phyloP scores from a whole-genome alignment of 2,329 filamentous ascomycete species.

The Penicillium fuscoglaucum region DNA sequence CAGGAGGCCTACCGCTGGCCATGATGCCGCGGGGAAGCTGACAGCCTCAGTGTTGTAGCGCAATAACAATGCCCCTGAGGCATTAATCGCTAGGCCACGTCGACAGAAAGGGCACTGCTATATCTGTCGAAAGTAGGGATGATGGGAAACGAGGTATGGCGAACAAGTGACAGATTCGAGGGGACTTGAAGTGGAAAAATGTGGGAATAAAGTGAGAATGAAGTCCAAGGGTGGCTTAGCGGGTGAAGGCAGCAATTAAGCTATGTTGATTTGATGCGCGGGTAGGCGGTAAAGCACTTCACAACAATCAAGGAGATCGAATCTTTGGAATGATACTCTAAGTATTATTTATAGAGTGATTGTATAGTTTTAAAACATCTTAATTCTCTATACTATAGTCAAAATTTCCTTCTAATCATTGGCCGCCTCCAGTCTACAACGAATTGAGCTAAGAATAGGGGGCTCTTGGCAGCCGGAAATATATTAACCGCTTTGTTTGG shows the following conservation, averaged over 20 bases:
- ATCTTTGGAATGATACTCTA: background rate
- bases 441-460: constrained; percentile 17
- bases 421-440: background rate
- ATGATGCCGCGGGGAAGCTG: constrained; percentile 42
- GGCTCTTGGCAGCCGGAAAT: constrained; percentile 18
- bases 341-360: background rate
- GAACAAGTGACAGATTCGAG: background rate
- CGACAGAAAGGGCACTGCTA: constrained; percentile 9
- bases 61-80: constrained; percentile 36
- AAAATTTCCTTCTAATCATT: background rate
- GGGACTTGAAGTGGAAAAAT: background rate
- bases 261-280: constrained; percentile 24
- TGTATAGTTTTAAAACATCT: background rate
- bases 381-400: background rate
- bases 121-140: constrained; percentile 6
- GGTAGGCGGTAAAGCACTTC: constrained; percentile 23
- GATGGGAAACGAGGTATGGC: constrained; percentile 7
- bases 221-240: constrained; percentile 25
- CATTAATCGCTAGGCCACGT: constrained; percentile 36
- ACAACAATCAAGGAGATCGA: constrained; percentile 1
- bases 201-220: constrained; percentile 11
- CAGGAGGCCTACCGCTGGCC: constrained; percentile 56
- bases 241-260: constrained; percentile 24
- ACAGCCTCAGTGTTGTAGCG: constrained; percentile 34
- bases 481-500: constrained; percentile 6